Evolutionary conservation across 1,139 yeast genomes (phyloP).

Genomic region (Pichia norvegensis): DNA sequence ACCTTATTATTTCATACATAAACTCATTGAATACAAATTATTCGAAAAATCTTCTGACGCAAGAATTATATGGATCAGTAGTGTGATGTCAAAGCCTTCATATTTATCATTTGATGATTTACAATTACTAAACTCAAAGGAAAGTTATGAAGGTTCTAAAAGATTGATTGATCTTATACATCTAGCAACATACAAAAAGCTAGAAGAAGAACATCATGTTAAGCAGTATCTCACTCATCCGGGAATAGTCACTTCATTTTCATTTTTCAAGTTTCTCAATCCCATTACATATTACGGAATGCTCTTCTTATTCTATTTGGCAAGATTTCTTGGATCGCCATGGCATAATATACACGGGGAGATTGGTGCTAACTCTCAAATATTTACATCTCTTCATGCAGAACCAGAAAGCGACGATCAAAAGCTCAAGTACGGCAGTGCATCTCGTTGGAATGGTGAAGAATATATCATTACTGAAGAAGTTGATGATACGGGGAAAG

Average conservation of each 20-base stretch:
- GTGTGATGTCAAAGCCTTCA: slow-evolving; percentile 68
- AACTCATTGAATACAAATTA: slow-evolving; percentile 31
- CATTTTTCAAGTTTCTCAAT: slow-evolving; percentile 70
- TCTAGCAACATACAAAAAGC: slow-evolving; percentile 50
- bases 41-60: slow-evolving; percentile 48
- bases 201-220: slow-evolving; percentile 44
- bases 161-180: slow-evolving; percentile 80
- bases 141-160: slow-evolving; percentile 89
- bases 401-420: slow-evolving; percentile 35
- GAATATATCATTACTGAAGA: slow-evolving; percentile 52
- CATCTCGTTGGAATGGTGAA: slow-evolving; percentile 52
- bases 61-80: slow-evolving; percentile 75
- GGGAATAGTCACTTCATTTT: slow-evolving; percentile 83
- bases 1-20: slow-evolving; percentile 75
- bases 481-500: slow-evolving; percentile 56
- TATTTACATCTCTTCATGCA: slow-evolving; percentile 46
- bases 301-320: slow-evolving; percentile 76
- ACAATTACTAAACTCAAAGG: slow-evolving; percentile 54
- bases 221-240: slow-evolving; percentile 81
- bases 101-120: slow-evolving; percentile 67
- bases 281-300: slow-evolving; percentile 76
- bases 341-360: slow-evolving; percentile 87
- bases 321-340: slow-evolving; percentile 72
- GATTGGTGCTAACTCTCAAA: slow-evolving; percentile 82
- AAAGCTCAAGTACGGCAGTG: slow-evolving; percentile 65